Evolutionary conservation across 2,329 filamentous ascomycete genomes (phyloP).

Genomic region (Ophiostoma sp.): DNA sequence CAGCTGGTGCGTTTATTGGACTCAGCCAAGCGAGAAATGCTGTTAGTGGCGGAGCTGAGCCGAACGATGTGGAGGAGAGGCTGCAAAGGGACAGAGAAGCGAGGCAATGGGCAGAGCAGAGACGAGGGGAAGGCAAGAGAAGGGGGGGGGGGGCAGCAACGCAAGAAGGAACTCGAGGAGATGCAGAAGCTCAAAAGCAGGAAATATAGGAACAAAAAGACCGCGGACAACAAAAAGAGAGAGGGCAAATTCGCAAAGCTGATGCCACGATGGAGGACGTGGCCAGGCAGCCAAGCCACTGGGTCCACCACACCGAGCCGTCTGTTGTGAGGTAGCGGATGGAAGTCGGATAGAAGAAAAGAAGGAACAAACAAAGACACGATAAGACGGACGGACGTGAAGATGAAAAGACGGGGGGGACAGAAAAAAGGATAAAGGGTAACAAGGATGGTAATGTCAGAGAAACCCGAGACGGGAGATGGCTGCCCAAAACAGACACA

Average conservation of each 20-base stretch:
- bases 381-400: neutral
- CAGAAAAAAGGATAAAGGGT: neutral
- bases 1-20: constrained; percentile 14
- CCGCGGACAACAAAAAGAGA: neutral
- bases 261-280: neutral
- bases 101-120: neutral
- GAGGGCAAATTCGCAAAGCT: neutral
- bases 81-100: neutral
- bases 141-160: neutral
- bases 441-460: neutral
- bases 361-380: neutral
- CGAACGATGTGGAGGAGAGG: neutral
- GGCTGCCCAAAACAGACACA: neutral
- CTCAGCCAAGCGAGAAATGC: constrained; percentile 16
- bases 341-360: neutral
- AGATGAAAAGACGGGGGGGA: neutral
- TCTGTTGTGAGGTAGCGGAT: neutral
- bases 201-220: neutral
- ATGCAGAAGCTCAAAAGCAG: too few relatives aligned
- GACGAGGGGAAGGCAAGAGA: neutral
- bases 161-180: neutral
- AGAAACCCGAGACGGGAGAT: too few relatives aligned
- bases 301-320: neutral
- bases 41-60: neutral
- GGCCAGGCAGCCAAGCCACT: neutral